phyloP scores from a whole-genome alignment of 257 asterid species.

The Ophiorrhiza pumila region DNA sequence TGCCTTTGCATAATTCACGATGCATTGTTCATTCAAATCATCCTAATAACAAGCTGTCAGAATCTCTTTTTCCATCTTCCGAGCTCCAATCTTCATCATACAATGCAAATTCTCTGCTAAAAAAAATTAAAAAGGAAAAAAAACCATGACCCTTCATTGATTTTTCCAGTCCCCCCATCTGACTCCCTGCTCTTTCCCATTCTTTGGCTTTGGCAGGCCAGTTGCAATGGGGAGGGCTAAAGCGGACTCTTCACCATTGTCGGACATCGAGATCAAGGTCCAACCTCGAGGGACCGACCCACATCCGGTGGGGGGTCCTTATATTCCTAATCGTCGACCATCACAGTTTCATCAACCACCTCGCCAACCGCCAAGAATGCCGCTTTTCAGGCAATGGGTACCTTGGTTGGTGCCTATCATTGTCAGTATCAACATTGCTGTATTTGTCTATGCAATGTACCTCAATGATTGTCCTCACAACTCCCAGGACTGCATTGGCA shows the following conservation, averaged over 20 bases:
- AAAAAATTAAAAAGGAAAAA: background rate
- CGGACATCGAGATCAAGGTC: slow-evolving; percentile 47
- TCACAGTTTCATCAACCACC: slow-evolving; percentile 4
- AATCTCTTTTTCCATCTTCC: slow-evolving; percentile 6
- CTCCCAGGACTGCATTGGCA: slow-evolving; percentile 47
- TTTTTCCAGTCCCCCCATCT: background rate
- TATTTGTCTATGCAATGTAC: slow-evolving; percentile 59
- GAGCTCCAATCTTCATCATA: slow-evolving; percentile 20
- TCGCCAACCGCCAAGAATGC: slow-evolving; percentile 21
- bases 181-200: background rate
- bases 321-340: background rate
- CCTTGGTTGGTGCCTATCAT: slow-evolving; percentile 87
- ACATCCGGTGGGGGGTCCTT: slow-evolving; percentile 9
- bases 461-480: slow-evolving; percentile 65
- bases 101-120: slow-evolving; percentile 8
- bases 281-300: slow-evolving; percentile 29
- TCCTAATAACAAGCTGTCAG: background rate
- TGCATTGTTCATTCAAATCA: background rate
- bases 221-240: slow-evolving; percentile 59
- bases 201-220: background rate
- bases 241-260: slow-evolving; percentile 41
- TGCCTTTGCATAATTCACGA: slow-evolving; percentile 11
- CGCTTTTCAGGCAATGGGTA: slow-evolving; percentile 54
- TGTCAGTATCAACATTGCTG: slow-evolving; percentile 39
- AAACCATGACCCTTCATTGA: background rate